Evolutionary conservation across 805 yeast species (phyloP), one percentile per base, ranked within the genome.

Genomic region (Diddensiella caesifluorescens): DNA sequence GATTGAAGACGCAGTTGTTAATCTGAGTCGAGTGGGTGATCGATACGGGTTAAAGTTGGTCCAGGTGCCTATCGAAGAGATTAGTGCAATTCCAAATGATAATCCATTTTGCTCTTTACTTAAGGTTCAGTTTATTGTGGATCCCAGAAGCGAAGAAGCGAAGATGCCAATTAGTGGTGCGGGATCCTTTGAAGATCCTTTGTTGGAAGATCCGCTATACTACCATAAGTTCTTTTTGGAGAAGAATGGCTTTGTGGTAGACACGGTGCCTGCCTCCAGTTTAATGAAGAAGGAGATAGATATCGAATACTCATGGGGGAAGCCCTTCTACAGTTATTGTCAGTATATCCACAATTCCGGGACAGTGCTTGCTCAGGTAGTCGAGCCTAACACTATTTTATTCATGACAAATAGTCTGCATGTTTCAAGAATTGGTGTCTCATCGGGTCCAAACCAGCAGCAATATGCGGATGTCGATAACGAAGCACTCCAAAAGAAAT

Each of bases 301-400:
- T 34, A 80, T 89, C 16, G 58, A 69, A 13, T 90, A 88, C 60
- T 83, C 95, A 15, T 90, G 97, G 97, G 97, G 97, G 2, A 75
- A 71, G 44, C 94, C 95, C 1, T 69, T 68, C 25, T 88, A 84
- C 66, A 77, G 80, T 54, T 83, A 76, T 60, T 87, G 86, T 1
- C 98, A 92, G 61, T 94, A 83, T 57, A 81, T 92, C 38, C 98
- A 92, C 60, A 73, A 70, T 45, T 78, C 95, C 0, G 99, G 99
- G 2, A 80, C 85, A 1, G 86, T 89, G 54, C 77, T 92, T 41
- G 95, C 92, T 1, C 97, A 90, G 61, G 69, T 90, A 23, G 69
- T 89, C 50, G 85, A 78, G 29, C 79, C 77, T 50, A 92, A 95
- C 18, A 81, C 77, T 40, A 71, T 87, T 48, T 80, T 83, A 52